Base-by-base conservation (phyloP, 805 yeast genomes). In the Cephaloascus albidus region DNA sequence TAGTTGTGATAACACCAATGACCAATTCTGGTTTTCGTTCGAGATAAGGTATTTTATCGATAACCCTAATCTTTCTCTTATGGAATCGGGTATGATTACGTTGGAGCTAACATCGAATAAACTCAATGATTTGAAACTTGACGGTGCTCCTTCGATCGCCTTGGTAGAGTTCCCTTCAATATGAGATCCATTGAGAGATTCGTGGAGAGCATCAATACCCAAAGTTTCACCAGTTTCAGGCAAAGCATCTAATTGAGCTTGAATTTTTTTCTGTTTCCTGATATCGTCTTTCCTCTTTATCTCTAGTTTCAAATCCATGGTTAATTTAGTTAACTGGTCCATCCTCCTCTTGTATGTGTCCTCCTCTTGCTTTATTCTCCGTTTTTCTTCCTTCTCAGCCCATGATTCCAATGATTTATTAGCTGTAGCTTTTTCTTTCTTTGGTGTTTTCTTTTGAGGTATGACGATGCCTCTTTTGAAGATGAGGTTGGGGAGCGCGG, bases 11-110 rank as follows among this genome's bases (percentile, higher is more conserved):
- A 75, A 48, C 10, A 72, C 73, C 35, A 73, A 56, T 2, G 50
- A 50, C 80, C 80, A 75, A 46, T 73, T 62, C 40, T 68, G 72
- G 23, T 57, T 48, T 17, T 61, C 57, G 37, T 58, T 52, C 17
- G 62, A 55, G 1, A 66, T 60, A 28, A 74, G 58, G 44, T 55
- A 61, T 37, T 60, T 63, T 3, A 65, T 47, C 0, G 73, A 54
- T 12, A 65, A 58, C 0, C 70, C 71, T 6, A 75, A 46, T 27
- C 58, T 56, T 3, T 57, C 59, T 10, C 52, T 38, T 10, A 75
- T 55, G 0, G 56, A 38, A 1, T 41, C 37, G 0, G 81, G 78
- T 3, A 74, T 40, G 2, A 51, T 32, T 3, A 44, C 40, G 36
- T 48, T 47, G 1, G 60, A 50, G 27, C 45, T 45, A 2, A 51